Percentiles rank a stretch among this genome's conserved stretches.
Conservation (phyloP, 2,329 filamentous ascomycete genomes). For the Cercospora sp. region DNA sequence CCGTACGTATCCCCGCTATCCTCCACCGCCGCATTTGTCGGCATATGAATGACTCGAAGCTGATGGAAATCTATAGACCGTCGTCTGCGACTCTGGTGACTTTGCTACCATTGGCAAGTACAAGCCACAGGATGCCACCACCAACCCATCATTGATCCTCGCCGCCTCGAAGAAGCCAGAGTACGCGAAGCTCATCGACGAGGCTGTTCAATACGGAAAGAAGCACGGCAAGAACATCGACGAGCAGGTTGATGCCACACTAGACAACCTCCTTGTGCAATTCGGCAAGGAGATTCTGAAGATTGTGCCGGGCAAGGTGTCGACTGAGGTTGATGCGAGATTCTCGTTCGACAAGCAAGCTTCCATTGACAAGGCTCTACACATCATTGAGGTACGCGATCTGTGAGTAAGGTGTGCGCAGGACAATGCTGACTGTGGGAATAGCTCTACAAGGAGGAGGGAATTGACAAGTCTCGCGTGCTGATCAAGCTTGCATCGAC, state of each 20-base stretch:
- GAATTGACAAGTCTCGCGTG: conserved; percentile 88
- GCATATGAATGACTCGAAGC: conserved; percentile 27
- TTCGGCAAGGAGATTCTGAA: conserved; percentile 97
- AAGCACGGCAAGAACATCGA: conserved; percentile 65
- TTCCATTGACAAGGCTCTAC: conserved; percentile 91
- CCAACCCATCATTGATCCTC: conserved; percentile 98
- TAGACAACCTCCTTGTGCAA: conserved; percentile 93
- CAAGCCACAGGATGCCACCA: conserved; percentile 99
- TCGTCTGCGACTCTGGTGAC: conserved; percentile 95
- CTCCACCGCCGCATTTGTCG: conserved; percentile 11
- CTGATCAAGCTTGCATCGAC: conserved; percentile 99
- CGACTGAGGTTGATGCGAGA: conserved; percentile 93
- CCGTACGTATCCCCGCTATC: conserved; percentile 62
- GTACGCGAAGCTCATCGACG: conserved; percentile 33
- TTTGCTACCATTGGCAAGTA: conserved; percentile 92
- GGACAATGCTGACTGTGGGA: conserved; percentile 30
- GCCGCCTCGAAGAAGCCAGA: conserved; percentile 75
- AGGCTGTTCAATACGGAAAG: conserved; percentile 76
- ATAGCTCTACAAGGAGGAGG: conserved; percentile 90
- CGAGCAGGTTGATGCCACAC: conserved; percentile 80
- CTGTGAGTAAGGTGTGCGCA: not conserved
- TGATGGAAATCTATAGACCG: conserved; percentile 59
- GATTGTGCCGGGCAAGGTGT: conserved; percentile 97
- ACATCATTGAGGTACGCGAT: conserved; percentile 79
- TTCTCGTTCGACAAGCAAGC: conserved; percentile 94